Base-by-base conservation (phyloP, 169 alveolate genomes). In the Fabrea salina region DNA sequence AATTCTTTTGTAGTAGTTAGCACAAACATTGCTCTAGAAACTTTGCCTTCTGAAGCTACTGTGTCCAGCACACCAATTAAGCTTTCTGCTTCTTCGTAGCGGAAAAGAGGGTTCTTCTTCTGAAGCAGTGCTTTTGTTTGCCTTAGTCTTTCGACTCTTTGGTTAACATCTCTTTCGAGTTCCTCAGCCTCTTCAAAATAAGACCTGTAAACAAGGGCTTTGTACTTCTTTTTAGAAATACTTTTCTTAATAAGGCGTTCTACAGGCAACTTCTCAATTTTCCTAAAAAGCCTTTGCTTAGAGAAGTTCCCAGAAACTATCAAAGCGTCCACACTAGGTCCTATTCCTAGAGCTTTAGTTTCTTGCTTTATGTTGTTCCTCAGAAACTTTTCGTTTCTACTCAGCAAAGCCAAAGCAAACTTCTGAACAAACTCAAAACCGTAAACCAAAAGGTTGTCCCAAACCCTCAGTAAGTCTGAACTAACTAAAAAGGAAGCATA, bases 281-380 rank as follows among this genome's bases (percentile, higher is more conserved):
- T 70, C 44, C 39, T 2, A n/a, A 70, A 43, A 0, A 70, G 27
- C 25, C 49, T 70, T 6, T 16, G 16, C 43, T 66, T 70, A 2
- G 79, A 19, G 16, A 47, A 70, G 32, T 70, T 70, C 6, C 79
- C 79, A 22, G 79, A 39, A 0, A 49, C 37, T 41, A 39, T 70
- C 7, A 70, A 49, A 0, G 79, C 40, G 27, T 70, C 79, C 5
- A 50, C 39, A 0, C 50, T 22, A 16, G n/a, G 0, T 2, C 39
- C 79, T 8, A 47, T 4, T 0, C 32, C 67, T 47, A 70, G 1
- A 3, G 37, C 32, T 50, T 70, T 70, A 13, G 49, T 70, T 39
- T 70, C 59, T 13, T 27, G 0, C 22, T 70, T 43, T 4, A 70
- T 30, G 0, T 41, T 50, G 4, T 11, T 49, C 3, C 44, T 70